Evolutionary conservation across 139 green algal genomes (phyloP).

Genomic region (Coelastrella sp.): DNA sequence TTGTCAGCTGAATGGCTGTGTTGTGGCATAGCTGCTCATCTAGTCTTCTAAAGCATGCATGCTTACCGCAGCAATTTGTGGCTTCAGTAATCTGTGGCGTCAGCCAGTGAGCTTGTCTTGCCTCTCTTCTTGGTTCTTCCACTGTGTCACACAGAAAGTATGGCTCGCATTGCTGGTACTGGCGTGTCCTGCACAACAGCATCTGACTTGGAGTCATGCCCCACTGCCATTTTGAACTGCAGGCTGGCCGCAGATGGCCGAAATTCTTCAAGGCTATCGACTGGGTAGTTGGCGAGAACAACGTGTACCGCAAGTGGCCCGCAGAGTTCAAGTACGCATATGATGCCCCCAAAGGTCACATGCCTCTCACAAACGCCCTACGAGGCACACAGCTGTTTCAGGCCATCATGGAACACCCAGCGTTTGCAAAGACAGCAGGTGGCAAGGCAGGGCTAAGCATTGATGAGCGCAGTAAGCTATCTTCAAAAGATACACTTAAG

Average conservation of each 20-base stretch:
- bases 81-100: too few relatives aligned
- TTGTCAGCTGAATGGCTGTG: too few relatives aligned
- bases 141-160: too few relatives aligned
- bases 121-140: too few relatives aligned
- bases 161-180: neutral
- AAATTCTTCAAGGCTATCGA: conserved; percentile 98
- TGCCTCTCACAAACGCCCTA: conserved; percentile 98
- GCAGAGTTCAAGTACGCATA: conserved; percentile 93
- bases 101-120: too few relatives aligned
- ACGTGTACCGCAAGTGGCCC: conserved; percentile 96
- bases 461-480: conserved; percentile 36
- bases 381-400: conserved; percentile 97
- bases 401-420: conserved; percentile 91
- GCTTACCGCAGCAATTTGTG: too few relatives aligned
- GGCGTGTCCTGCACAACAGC: neutral
- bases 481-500: conserved; percentile 44
- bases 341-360: conserved; percentile 89
- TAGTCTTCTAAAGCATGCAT: too few relatives aligned
- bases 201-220: neutral
- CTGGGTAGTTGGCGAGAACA: conserved; percentile 91
- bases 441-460: conserved; percentile 21
- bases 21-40: too few relatives aligned
- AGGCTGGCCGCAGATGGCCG: conserved; percentile 79
- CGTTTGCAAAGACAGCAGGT: conserved; percentile 70
- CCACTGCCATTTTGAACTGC: neutral